Evolutionary conservation across 768 basidiomycete species (phyloP).

Genomic region (Hebeloma cylindrosporum): DNA sequence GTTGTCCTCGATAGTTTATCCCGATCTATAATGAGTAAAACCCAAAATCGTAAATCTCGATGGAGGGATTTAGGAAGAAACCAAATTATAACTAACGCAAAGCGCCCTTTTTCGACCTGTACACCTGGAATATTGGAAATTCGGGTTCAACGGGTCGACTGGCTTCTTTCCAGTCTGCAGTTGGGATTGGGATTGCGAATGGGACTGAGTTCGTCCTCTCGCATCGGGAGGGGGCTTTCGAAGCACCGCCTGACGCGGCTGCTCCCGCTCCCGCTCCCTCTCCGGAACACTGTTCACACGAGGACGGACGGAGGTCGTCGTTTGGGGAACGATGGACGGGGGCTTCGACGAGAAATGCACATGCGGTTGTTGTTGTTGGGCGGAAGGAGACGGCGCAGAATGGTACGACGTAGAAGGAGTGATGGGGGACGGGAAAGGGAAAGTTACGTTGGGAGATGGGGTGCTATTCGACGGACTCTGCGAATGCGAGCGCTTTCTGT

Average conservation of each 20-base stretch:
- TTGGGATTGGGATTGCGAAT: constrained; percentile 10
- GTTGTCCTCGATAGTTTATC: constrained; percentile 72
- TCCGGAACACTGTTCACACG: no score
- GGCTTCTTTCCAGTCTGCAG: constrained; percentile 8
- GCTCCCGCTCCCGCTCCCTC: no score
- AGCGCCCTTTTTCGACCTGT: constrained; percentile 78
- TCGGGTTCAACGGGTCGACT: constrained; percentile 25
- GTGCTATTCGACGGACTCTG: constrained; percentile 11
- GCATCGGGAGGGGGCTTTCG: constrained; percentile 7
- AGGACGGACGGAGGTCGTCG: no score
- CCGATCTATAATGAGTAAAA: constrained; percentile 57
- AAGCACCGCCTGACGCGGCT: neutral
- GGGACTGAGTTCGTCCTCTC: constrained; percentile 12
- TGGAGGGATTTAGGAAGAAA: constrained; percentile 1
- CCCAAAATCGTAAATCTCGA: constrained; percentile 1
- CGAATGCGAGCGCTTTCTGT: constrained; percentile 21
- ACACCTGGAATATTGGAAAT: constrained; percentile 77
- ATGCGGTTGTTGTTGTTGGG: no score
- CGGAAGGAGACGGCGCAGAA: constrained; percentile 10
- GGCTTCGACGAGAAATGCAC: constrained; percentile 11
- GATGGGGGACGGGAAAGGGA: neutral
- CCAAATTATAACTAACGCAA: constrained; percentile 52
- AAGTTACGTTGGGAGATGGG: constrained; percentile 4
- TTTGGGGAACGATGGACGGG: constrained; percentile 1
- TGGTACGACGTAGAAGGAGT: constrained; percentile 9